Conservation (phyloP, 257 asterid species). For the Nicotiana attenuata region DNA sequence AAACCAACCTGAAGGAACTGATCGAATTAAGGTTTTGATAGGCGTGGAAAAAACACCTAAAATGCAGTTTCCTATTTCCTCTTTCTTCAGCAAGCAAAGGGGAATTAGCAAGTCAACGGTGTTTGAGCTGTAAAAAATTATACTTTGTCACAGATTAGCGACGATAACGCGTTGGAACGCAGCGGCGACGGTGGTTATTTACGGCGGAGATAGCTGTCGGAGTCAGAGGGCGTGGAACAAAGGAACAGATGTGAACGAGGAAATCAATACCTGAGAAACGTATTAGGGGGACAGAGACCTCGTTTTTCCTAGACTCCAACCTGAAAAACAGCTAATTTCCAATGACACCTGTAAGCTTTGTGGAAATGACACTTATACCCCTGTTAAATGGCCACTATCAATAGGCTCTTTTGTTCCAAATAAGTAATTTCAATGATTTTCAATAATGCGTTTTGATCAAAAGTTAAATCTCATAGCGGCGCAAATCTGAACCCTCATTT, state of each 20-base stretch:
- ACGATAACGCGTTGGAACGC: background rate
- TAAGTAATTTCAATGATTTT: background rate
- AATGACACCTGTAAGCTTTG: background rate
- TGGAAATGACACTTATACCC: background rate
- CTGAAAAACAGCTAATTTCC: conserved; percentile 7
- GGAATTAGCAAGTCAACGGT: conserved; percentile 1
- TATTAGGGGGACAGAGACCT: background rate
- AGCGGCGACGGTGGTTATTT: background rate
- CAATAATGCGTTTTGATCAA: background rate
- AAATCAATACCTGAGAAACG: background rate
- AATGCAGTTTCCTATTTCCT: conserved; percentile 5
- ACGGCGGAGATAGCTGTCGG: background rate
- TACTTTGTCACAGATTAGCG: background rate
- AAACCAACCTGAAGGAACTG: background rate
- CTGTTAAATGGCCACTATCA: background rate
- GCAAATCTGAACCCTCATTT: background rate
- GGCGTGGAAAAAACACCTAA: conserved; percentile 1
- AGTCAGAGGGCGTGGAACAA: background rate
- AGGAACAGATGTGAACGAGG: conserved; percentile 3
- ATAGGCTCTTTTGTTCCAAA: background rate
- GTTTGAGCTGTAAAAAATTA: background rate
- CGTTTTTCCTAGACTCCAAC: conserved; percentile 1
- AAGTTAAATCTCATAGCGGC: background rate
- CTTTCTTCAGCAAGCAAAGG: background rate
- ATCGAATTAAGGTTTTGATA: background rate